These are phyloP conservation scores for Epichloe aotearoae DNA, from an alignment of 2,329 filamentous ascomycete genomes.

Conservation along the genomic window DNA sequence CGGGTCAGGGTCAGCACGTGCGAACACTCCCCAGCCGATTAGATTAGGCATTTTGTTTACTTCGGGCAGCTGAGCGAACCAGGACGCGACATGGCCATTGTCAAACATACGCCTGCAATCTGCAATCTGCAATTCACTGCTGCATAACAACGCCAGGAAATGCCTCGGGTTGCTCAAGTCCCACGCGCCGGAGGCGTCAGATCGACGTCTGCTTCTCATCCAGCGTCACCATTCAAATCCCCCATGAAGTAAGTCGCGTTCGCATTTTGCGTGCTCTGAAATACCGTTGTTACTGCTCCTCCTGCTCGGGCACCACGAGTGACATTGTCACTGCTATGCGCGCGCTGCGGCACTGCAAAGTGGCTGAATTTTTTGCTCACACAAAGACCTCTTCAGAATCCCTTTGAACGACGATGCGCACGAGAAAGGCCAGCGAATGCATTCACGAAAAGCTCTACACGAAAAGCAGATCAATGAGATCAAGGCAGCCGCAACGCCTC, in stretches of 20 bases:
- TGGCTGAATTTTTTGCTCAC: constrained; percentile 1
- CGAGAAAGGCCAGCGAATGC: constrained; percentile 79
- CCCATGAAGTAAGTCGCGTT: constrained; percentile 38
- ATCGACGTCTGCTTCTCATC: constrained; percentile 31
- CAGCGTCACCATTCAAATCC: constrained; percentile 42
- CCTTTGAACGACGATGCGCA: constrained; percentile 90
- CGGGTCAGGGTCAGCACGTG: not conserved
- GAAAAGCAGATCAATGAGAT: constrained; percentile 88
- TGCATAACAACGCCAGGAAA: constrained; percentile 18
- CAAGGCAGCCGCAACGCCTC: constrained; percentile 55
- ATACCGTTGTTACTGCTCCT: not conserved
- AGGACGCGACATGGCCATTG: constrained; percentile 5
- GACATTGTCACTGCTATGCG: not conserved
- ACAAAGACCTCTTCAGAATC: constrained; percentile 43
- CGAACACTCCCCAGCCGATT: not conserved
- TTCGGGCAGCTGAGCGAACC: constrained; percentile 5
- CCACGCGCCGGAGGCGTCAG: constrained; percentile 36
- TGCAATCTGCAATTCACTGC: constrained; percentile 4
- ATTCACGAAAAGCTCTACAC: constrained; percentile 77
- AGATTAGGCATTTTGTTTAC: constrained; percentile 10
- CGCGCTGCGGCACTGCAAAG: not conserved
- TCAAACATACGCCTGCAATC: constrained; percentile 2
- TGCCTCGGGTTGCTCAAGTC: constrained; percentile 46
- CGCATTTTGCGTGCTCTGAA: not conserved
- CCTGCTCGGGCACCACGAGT: not conserved